Evolutionary conservation across 495 filamentous ascomycete species (phyloP).

Genomic region (Penicillium desertorum): DNA sequence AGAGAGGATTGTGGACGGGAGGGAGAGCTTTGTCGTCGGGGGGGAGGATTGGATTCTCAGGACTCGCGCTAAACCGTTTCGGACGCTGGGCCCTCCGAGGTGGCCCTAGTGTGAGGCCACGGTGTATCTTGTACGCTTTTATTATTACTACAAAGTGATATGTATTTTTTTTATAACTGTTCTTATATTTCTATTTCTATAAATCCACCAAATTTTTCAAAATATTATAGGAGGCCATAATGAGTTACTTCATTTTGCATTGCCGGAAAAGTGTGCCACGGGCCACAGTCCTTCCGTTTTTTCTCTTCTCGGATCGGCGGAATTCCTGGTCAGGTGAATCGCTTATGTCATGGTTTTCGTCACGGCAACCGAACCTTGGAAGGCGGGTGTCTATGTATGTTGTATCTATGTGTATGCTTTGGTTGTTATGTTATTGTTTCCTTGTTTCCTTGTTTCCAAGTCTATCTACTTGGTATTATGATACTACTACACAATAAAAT

Average conservation of each 20-base stretch:
- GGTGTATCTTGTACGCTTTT: conserved; percentile 12
- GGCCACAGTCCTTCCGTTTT: conserved; percentile 41
- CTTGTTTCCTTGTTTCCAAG: background rate
- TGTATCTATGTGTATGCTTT: background rate
- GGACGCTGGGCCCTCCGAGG: conserved; percentile 47
- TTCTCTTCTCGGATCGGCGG: conserved; percentile 47
- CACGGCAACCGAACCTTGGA: conserved; percentile 41
- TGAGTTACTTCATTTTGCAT: background rate
- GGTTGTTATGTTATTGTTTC: background rate
- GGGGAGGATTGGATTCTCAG: conserved; percentile 49
- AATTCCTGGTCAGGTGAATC: conserved; percentile 33
- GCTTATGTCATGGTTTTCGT: conserved; percentile 43
- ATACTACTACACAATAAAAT: background rate
- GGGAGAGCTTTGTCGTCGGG: conserved; percentile 58
- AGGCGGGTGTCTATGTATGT: background rate
- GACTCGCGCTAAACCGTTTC: conserved; percentile 48
- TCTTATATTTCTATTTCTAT: background rate
- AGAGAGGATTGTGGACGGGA: conserved; percentile 52
- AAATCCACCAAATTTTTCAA: background rate
- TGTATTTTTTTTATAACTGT: background rate
- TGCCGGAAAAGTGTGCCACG: conserved; percentile 17
- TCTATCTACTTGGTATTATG: background rate
- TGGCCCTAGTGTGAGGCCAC: conserved; percentile 44
- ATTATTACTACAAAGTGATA: background rate
- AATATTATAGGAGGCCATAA: background rate